These are phyloP conservation scores for Uronychia setigera DNA, from an alignment of 73 alveolate species.

Conservation along the genomic window DNA sequence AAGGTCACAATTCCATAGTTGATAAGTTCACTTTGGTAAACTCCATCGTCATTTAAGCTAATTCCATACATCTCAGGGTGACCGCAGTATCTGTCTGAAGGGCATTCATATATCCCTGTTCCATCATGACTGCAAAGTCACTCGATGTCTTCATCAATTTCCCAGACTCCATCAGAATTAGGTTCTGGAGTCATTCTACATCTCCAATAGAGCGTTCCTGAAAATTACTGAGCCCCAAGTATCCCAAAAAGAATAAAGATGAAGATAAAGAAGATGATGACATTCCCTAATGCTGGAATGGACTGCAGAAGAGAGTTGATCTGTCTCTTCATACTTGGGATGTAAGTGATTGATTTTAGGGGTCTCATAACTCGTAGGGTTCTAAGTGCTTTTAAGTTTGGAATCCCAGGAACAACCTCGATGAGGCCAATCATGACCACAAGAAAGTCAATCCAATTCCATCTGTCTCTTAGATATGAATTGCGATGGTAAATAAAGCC, in stretches of 20 bases:
- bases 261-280: conserved; percentile 33
- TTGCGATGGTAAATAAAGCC: conserved; percentile 53
- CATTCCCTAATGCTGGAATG: conserved; percentile 36
- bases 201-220: conserved; percentile 19
- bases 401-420: conserved; percentile 22
- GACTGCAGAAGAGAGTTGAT: conserved; percentile 32
- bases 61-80: conserved; percentile 12
- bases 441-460: conserved; percentile 78
- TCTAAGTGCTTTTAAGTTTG: conserved; percentile 24
- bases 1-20: conserved; percentile 25
- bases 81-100: conserved; percentile 41
- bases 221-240: conserved; percentile 52
- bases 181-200: conserved; percentile 44
- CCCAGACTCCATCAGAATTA: conserved; percentile 18
- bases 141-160: conserved; percentile 3
- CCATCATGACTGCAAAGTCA: conserved; percentile 18
- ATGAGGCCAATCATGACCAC: conserved; percentile 66
- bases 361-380: conserved; percentile 44
- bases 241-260: conserved; percentile 42
- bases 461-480: conserved; percentile 71
- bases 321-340: conserved; percentile 43
- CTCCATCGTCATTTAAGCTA: neutral
- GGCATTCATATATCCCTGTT: conserved; percentile 16
- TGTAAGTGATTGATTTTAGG: conserved; percentile 21
- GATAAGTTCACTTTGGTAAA: neutral